Evolutionary conservation across 495 filamentous ascomycete species (phyloP), one percentile per base, ranked within the genome.

Genomic region (Amphirosellinia nigrospora): DNA sequence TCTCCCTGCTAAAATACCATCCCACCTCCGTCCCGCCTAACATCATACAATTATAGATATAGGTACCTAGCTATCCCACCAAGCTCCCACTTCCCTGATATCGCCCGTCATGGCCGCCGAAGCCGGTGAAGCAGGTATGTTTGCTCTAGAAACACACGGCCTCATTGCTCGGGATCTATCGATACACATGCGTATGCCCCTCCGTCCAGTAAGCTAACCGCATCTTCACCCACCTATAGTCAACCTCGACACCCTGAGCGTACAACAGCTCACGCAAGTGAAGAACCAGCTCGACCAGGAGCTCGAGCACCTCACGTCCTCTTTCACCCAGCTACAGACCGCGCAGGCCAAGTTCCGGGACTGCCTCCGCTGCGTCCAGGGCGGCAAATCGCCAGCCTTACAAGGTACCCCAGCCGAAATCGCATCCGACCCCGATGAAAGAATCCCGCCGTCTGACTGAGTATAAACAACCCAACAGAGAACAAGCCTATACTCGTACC

Each of bases 231-330:
- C n/a, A 6, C n/a, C 9, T 26, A 5, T 50, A 70, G 68, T 70
- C 11, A 81, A 80, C 62, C 82, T 88, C 71, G 81, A 81, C 77
- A 81, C 69, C 71, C 83, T 88, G 62, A 83, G 79, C 69, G 78
- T 82, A 7, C 82, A 84, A 60, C 86, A 87, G 75, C 83, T 87
- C 36, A 82, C 71, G 62, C 84, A 86, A 66, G 89, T 98, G 50
- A 97, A 98, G 82, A 93, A 96, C 79, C 94, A 97, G 77, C 92
- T 99, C 68, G 95, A 97, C 79, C 90, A 94, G 72, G 96, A 99
- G 76, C 89, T 99, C 70, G 92, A 97, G 77, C 94, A 97, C 83
- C 89, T 99, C 71, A 96, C 93, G 0, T 86, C 82, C 66, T 98
- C 96, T 15, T 97, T 96, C 84, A 81, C 89, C 45, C 94, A 96